Evolutionary conservation across 495 filamentous ascomycete genomes (phyloP), one percentile per base, ranked within the genome.

Genomic region (Terfezia boudieri): DNA sequence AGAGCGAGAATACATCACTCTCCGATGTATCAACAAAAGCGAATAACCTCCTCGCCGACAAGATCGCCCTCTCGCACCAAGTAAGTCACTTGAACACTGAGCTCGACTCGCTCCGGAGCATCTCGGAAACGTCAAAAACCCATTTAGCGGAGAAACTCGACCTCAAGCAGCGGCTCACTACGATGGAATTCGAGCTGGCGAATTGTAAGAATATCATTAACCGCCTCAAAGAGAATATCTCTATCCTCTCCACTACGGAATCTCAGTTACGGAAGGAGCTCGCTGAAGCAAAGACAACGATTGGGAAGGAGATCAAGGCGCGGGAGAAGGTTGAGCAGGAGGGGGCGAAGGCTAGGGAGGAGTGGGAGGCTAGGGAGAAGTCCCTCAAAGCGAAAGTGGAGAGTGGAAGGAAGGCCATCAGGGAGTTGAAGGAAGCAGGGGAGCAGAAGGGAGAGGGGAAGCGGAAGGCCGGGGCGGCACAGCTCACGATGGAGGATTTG

Each of bases 271-370:
- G 59, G 82, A 88, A 55, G 66, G 69, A 54, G 82, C 82, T 36
- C 90, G 84, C 12, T 74, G 88, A 59, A 84, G 89, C 58, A 84
- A 86, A 53, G 76, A 82, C 59, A 77, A 82, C 58, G 80, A 86
- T 46, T 84, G 94, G 49, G 73, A 85, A 58, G 82, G 95, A 67
- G 84, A 79, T 70, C 77, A 88, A 68, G 84, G 87, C 79, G 84
- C 59, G 71, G 72, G 53, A 82, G 73, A 65, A 94, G 90, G 88
- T 70, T n/a, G 59, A 64, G 35, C 53, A 73, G 74, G 55, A 74
- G 52, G 67, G 72, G 2, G 64, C 71, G 8, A 61, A 59, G 49
- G 69, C 70, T 38, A 74, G 68, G 22, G 74, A 73, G 32, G 70
- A 70, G 46, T 83, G 80, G 60, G 82, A 87, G 57, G 86, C 84